Evolutionary conservation across 1,284 basidiomycete species (phyloP), one percentile per base, ranked within the genome.

Genomic region (Microbotryomycetes sp.): DNA sequence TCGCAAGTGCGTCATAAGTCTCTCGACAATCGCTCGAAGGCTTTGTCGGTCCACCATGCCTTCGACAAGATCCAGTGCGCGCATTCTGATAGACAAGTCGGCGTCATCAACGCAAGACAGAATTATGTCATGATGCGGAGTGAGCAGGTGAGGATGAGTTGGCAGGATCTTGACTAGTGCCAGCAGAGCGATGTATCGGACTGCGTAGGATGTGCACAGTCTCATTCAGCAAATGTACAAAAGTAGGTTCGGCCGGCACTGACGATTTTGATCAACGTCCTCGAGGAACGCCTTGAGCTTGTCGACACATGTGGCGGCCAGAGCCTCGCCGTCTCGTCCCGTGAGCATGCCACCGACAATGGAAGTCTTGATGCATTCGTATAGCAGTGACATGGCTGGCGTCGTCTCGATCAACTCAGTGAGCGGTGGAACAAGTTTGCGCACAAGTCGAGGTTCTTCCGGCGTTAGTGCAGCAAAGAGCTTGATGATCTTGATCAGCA

Each of bases 401-500:
- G 96, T 98, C 1, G 90, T 97, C 1, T 89, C 88, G 62, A 99
- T 98, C 59, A 98, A 83, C 59, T 92, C 88, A 0, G 90, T 92
- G 64, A 99, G 88, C 3, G 92, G 94, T 13, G 89, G 86, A 56
- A 94, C 85, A 13, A 98, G 82, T 75, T 97, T 97, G 76, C 87
- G 89, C 61, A 96, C 90, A 30, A 99, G 80, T 15, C 96, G 85
- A 16, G 90, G 90, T 75, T 98, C 96, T 68, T 90, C 80, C 2
- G 93, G 94, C 0, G 89, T 89, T 27, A 97, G 77, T 28, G 86
- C 84, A 23, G 92, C 91, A 77, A 97, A 96, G 72, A 96, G 78
- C 77, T 99, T 99, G 75, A 98, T 87, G 53, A 97, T 88, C 79
- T 99, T 99, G 78, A 99, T 99, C 60, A 98, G 80, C 89, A 97